Evolutionary conservation across 805 yeast species (phyloP).

Genomic region (Komagataella populi): DNA sequence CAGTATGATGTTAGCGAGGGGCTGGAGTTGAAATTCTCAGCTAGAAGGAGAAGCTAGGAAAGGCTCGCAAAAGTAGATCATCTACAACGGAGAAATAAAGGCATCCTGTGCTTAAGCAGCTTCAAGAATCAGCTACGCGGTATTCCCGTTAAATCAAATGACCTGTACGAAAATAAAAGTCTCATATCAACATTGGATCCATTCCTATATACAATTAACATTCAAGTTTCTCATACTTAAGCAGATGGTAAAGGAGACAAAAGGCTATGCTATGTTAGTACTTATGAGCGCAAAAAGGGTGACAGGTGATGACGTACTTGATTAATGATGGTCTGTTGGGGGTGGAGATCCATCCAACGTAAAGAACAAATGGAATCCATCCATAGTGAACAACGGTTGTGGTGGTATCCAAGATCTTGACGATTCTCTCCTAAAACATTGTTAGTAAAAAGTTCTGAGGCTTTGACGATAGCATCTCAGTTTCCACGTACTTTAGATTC

Average conservation of each 20-base stretch:
- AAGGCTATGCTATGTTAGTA: conserved; percentile 21
- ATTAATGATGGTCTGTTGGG: conserved; percentile 76
- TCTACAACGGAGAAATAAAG: background rate
- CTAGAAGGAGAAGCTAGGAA: background rate
- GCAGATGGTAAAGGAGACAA: conserved; percentile 74
- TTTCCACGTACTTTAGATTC: conserved; percentile 23
- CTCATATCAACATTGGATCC: background rate
- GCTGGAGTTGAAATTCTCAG: background rate
- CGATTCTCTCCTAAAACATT: conserved; percentile 62
- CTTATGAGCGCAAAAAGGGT: background rate
- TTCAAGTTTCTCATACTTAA: conserved; percentile 15
- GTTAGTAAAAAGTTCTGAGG: conserved; percentile 10
- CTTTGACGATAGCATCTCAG: conserved; percentile 5
- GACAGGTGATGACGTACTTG: conserved; percentile 14
- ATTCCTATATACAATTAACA: background rate
- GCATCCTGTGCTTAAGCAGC: background rate
- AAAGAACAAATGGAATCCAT: conserved; percentile 89
- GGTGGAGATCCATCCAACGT: conserved; percentile 77
- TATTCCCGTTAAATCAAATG: background rate
- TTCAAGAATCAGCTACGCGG: background rate
- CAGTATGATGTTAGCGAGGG: background rate
- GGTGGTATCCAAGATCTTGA: conserved; percentile 69
- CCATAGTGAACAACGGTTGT: conserved; percentile 90
- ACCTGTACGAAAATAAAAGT: background rate
- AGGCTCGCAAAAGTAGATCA: background rate